Evolutionary conservation across 495 filamentous ascomycete genomes (phyloP).

Genomic region (Aspergillus campestris): DNA sequence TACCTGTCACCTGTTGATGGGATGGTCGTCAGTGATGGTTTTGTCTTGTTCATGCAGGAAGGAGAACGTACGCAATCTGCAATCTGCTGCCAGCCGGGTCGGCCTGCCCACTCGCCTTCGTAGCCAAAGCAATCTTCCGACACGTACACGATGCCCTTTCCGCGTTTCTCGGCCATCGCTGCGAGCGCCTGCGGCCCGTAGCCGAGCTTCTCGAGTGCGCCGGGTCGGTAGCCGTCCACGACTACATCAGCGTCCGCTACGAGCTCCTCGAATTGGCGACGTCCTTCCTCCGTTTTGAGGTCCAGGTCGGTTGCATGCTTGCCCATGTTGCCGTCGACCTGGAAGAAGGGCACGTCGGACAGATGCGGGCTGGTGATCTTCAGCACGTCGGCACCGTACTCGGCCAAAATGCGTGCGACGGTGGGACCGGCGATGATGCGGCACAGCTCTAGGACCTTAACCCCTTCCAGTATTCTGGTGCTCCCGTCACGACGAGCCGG

Average conservation of each 20-base stretch:
- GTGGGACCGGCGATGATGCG: slow-evolving; percentile 53
- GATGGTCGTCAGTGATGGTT: slow-evolving; percentile 20
- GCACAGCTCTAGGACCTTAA: slow-evolving; percentile 59
- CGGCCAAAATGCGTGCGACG: slow-evolving; percentile 55
- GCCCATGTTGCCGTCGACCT: slow-evolving; percentile 69
- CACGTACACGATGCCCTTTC: slow-evolving; percentile 60
- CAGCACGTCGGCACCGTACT: slow-evolving; percentile 59
- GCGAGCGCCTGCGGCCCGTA: slow-evolving; percentile 48
- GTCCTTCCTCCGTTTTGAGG: slow-evolving; percentile 45
- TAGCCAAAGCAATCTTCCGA: slow-evolving; percentile 67
- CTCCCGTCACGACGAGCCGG: slow-evolving; percentile 19
- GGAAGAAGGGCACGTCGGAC: slow-evolving; percentile 71
- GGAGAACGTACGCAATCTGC: slow-evolving; percentile 45
- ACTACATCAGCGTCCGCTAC: slow-evolving; percentile 50
- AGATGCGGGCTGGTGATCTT: slow-evolving; percentile 62
- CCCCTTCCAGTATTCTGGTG: slow-evolving; percentile 23
- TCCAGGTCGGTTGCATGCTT: slow-evolving; percentile 54
- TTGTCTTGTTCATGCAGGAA: slow-evolving; percentile 14
- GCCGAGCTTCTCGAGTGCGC: slow-evolving; percentile 55
- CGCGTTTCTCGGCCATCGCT: slow-evolving; percentile 41
- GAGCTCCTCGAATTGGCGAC: slow-evolving; percentile 48
- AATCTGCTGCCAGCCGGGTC: slow-evolving; percentile 50
- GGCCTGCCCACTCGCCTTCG: slow-evolving; percentile 39
- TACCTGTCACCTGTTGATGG: slow-evolving; percentile 43
- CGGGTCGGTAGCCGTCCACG: slow-evolving; percentile 62